Evolutionary conservation across 2,329 filamentous ascomycete species (phyloP).

Genomic region (Tothia fuscella): DNA sequence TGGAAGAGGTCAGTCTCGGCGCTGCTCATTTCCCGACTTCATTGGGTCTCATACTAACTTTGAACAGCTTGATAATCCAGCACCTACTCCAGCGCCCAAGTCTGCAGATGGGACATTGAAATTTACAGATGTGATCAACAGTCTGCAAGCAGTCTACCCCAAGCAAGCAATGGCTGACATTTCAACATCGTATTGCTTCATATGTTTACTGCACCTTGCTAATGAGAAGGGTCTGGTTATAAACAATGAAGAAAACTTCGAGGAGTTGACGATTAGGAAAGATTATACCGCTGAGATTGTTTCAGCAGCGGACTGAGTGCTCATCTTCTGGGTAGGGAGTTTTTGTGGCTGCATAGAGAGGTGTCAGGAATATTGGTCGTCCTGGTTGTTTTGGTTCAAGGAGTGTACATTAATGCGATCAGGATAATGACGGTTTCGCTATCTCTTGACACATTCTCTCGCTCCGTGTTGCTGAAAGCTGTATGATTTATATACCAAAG

Average conservation of each 20-base stretch:
- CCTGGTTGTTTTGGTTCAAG: too few relatives aligned
- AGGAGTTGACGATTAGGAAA: conserved; percentile 36
- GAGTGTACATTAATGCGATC: too few relatives aligned
- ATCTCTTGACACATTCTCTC: too few relatives aligned
- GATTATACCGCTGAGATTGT: conserved; percentile 32
- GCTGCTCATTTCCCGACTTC: background rate
- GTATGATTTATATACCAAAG: too few relatives aligned
- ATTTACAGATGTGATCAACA: conserved; percentile 89
- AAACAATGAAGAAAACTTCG: conserved; percentile 44
- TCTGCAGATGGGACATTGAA: conserved; percentile 49
- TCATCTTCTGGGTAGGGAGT: background rate
- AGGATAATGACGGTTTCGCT: too few relatives aligned
- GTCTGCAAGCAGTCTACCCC: conserved; percentile 73
- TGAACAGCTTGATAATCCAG: conserved; percentile 5
- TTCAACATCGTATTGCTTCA: conserved; percentile 87
- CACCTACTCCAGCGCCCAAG: conserved; percentile 1
- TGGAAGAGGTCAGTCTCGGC: conserved; percentile 25
- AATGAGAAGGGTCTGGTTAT: conserved; percentile 86
- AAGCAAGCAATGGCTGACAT: conserved; percentile 84
- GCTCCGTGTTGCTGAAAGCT: too few relatives aligned
- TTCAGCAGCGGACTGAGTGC: conserved; percentile 1
- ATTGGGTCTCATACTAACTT: background rate
- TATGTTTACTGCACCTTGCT: conserved; percentile 78
- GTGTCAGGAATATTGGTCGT: too few relatives aligned
- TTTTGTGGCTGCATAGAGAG: conserved; percentile 5